Evolutionary conservation across 495 filamentous ascomycete genomes (phyloP), one percentile per base, ranked within the genome.

Genomic region (Aspergillus mulundensis): DNA sequence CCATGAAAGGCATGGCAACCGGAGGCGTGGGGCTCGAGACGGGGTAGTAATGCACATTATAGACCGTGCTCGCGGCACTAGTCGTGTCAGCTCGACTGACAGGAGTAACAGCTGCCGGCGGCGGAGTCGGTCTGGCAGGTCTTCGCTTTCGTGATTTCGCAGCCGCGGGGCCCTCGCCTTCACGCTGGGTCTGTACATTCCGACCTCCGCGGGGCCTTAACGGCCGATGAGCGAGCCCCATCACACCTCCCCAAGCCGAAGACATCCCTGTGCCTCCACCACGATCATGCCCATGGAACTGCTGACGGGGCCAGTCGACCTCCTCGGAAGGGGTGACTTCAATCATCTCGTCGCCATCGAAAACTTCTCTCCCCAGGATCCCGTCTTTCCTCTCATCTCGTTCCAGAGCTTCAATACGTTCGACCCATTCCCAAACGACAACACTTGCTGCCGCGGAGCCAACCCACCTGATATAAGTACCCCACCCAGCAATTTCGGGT

Each of bases 391-490:
- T 89, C 62, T 98, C 94, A 64, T 98, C 93, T 50, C 94, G 82
- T 70, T 98, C 94, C 46, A 98, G 72, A 0, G 91, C 91, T 68
- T 98, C 94, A 50, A 98, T 98, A n/a, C 95, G 81, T 68, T 98
- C 94, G 16, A 98, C 94, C 94, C 94, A 98, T 70, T 98, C 94
- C 94, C 94, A 98, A 1, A 98, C 94, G 15, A 97, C 88, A 18
- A 97, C 94, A 72, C 91, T 96, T 7, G 94, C 95, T 2, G 91
- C 91, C 0, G 92, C 91, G 1, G 95, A 94, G 28, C 94, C 95
- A 41, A 97, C 95, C 94, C 95, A 98, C 62, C 94, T 78, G 49
- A 97, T 90, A 64, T 97, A 98, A 58, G 95, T 94, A 62, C 94
- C 95, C 94, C 94, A 98, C 15, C 90, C 91, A 24, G 89, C 90